Percentiles rank a stretch among this genome's conserved stretches.
Conservation (phyloP, 805 yeast species). For the Blastobotrys terrestris region DNA sequence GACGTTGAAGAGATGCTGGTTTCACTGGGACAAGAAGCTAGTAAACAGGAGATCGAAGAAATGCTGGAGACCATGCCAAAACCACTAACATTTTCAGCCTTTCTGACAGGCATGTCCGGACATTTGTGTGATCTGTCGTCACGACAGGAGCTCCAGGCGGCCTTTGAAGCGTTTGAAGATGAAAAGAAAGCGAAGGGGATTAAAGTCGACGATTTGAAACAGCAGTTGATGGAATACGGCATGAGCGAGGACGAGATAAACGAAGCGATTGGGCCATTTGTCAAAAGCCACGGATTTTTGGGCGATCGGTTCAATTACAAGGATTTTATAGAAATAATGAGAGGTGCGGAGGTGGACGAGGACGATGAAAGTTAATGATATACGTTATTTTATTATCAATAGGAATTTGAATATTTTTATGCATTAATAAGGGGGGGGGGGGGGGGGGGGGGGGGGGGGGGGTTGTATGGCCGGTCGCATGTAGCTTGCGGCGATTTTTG, state of each 20-base stretch:
- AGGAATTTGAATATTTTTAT: background rate
- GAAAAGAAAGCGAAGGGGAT: constrained; percentile 33
- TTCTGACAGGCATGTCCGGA: constrained; percentile 54
- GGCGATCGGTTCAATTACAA: constrained; percentile 53
- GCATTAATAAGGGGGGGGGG: too few relatives aligned
- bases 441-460: too few relatives aligned
- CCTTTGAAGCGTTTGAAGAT: constrained; percentile 49
- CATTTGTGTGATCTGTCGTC: constrained; percentile 48
- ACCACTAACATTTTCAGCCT: constrained; percentile 57
- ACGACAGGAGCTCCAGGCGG: constrained; percentile 48
- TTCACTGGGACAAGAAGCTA: constrained; percentile 32
- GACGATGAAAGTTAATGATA: background rate
- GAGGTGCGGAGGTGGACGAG: constrained; percentile 10
- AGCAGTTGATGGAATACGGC: constrained; percentile 44
- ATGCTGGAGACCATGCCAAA: constrained; percentile 44
- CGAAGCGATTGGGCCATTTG: constrained; percentile 46
- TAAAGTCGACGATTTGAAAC: constrained; percentile 43
- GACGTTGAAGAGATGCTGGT: constrained; percentile 45
- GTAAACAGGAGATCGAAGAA: constrained; percentile 37
- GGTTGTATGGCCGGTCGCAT: too few relatives aligned
- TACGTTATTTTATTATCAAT: background rate
- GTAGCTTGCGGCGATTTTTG: too few relatives aligned
- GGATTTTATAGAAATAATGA: constrained; percentile 43
- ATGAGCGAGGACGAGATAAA: constrained; percentile 38
- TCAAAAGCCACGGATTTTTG: constrained; percentile 45